Evolutionary conservation across 1,139 yeast genomes (phyloP), one percentile per base, ranked within the genome.

Genomic region (Candida neerlandica): DNA sequence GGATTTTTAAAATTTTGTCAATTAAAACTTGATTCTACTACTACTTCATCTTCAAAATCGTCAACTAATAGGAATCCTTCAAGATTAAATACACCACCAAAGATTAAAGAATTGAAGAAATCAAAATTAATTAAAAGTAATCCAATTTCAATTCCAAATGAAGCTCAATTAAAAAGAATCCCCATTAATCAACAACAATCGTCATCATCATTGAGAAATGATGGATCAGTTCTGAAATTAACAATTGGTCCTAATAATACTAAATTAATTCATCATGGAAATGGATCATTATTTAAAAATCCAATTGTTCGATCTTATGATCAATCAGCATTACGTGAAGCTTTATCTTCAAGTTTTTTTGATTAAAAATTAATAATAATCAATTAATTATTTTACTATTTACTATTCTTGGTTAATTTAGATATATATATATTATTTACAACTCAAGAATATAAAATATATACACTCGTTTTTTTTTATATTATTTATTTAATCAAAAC

Each of bases 241-340:
- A 71, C 71, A 2, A 70, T 81, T n/a, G 80, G 81, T 1, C 77
- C 78, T 3, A 76, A 79, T 52, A 75, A 78, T 16, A 72, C 78
- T 4, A 69, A 64, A 47, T 65, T 70, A 6, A 62, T 77, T 11
- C 64, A 68, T 32, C 82, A 78, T 58, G 81, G 82, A 0, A 66
- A 67, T 39, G 67, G 71, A 3, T 70, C 78, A 0, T 61, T 65
- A 6, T 68, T 76, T 53, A 70, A 66, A 38, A 71, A 67, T 43
- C 77, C 78, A 4, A 61, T 75, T 14, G 73, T 80, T 14, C 70
- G 61, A 30, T 58, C 61, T 37, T 62, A 71, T 37, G 71, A 73
- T 49, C 69, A 63, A 49, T 57, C 63, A 41, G 70, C 76, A 1
- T 56, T 73, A 35, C 60, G 61, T 49, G 77, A 73, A 42, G 78